These are phyloP conservation scores for Xylariaceae sp. DNA, from an alignment of 2,329 filamentous ascomycete species.

Conservation along the genomic window DNA sequence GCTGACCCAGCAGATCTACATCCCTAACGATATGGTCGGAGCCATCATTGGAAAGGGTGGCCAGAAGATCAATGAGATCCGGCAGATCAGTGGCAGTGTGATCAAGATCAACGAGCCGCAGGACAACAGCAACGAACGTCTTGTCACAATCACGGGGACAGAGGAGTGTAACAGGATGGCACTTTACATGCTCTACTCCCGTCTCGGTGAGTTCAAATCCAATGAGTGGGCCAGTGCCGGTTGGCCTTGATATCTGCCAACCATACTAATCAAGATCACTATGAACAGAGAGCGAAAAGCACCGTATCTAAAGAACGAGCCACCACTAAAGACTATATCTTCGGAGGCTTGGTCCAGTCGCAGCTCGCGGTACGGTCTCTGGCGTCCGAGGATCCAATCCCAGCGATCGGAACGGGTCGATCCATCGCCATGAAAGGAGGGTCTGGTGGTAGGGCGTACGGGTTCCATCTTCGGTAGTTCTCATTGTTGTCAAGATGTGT, in stretches of 20 bases:
- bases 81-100: slow-evolving; percentile 91
- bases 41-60: slow-evolving; percentile 98
- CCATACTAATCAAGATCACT: slow-evolving; percentile 18
- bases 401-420: slow-evolving; percentile 9
- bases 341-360: slow-evolving; percentile 6
- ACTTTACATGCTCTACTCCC: slow-evolving; percentile 97
- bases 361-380: no score
- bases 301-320: slow-evolving; percentile 21
- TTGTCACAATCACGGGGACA: slow-evolving; percentile 95
- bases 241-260: slow-evolving; percentile 4
- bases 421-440: slow-evolving; percentile 11
- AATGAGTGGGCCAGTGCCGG: slow-evolving; percentile 9
- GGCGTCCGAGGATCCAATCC: no score
- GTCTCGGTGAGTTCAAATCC: slow-evolving; percentile 63
- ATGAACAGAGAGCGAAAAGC: slow-evolving; percentile 23
- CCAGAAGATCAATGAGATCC: slow-evolving; percentile 98
- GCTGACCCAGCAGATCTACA: slow-evolving; percentile 96
- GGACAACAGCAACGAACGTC: slow-evolving; percentile 95
- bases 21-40: slow-evolving; percentile 98
- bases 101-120: slow-evolving; percentile 99
- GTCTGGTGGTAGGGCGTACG: slow-evolving; percentile 20
- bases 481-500: slow-evolving; percentile 11
- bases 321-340: slow-evolving; percentile 6
- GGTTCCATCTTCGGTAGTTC: slow-evolving; percentile 15
- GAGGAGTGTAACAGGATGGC: slow-evolving; percentile 99